These are phyloP conservation scores for Mycena crocata DNA, from an alignment of 768 basidiomycete genomes.

Conservation along the genomic window DNA sequence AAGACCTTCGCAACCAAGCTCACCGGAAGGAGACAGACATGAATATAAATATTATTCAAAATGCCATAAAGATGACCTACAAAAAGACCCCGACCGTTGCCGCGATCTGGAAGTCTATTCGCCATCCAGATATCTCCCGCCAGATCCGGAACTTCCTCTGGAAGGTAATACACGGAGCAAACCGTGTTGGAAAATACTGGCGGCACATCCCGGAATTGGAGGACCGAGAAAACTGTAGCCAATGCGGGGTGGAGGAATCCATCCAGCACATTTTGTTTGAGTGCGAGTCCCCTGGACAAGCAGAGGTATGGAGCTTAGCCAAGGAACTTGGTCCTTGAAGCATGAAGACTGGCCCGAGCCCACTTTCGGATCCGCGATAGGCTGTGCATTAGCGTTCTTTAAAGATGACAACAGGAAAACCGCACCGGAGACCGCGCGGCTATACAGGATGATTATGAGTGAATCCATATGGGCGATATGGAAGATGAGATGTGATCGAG, in stretches of 20 bases:
- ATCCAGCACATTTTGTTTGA: no score
- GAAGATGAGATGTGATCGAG: slow-evolving; percentile 39
- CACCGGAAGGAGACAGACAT: background rate
- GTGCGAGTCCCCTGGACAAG: no score
- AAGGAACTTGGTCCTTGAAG: no score
- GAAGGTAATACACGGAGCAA: slow-evolving; percentile 6
- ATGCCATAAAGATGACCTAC: background rate
- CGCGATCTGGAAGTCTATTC: background rate
- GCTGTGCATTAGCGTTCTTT: no score
- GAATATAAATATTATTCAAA: background rate
- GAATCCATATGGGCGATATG: slow-evolving; percentile 44
- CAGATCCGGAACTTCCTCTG: slow-evolving; percentile 20
- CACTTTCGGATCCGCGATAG: no score
- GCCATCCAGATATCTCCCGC: background rate
- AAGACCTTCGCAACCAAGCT: background rate
- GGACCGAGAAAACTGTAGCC: background rate
- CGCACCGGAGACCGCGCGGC: no score
- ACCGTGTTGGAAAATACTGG: slow-evolving; percentile 24
- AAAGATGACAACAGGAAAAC: no score
- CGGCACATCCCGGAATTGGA: slow-evolving; percentile 21
- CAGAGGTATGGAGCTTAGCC: no score
- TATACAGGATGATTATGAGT: slow-evolving; percentile 37
- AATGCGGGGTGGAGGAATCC: background rate
- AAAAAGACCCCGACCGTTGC: background rate
- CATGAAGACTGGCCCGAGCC: no score